Evolutionary conservation across 108 stramenopile genomes (phyloP), one percentile per base, ranked within the genome.

Genomic region (Mayamaea pseudoterrestris): DNA sequence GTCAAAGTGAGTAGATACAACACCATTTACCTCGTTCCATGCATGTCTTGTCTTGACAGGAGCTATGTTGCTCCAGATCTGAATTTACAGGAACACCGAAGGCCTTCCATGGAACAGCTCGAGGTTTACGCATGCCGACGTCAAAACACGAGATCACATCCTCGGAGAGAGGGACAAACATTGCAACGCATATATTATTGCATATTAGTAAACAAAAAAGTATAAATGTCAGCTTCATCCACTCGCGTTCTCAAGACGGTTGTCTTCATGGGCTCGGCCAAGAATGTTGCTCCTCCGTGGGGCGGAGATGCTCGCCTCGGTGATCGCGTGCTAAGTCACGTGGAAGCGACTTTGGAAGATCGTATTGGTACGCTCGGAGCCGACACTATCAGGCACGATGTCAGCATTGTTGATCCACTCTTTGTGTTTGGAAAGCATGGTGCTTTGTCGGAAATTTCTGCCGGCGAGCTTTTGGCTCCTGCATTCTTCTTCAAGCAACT

Each of bases 251-350:
- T 80, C 30, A 80, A 76, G 40, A 80, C 78, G 3, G 71, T 80
- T 26, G 50, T 80, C 25, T 80, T 80, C 69, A 58, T 80, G 53
- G 78, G 78, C 3, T 64, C 61, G 11, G 64, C 78, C 31, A 32
- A 66, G 28, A 69, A 62, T 35, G 49, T 65, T 18, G 26, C 49
- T 22, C 69, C 76, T 6, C 49, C 66, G 5, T 78, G 76, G 76
- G 76, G 76, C 9, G 76, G 76, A 21, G 69, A 70, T 35, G 28
- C 22, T 17, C 64, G 73, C 29, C 53, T 72, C 17, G 74, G 73
- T 37, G 74, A 76, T 44, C 68, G 78, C 2, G 60, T 80, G 25
- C 20, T 71, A 35, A 50, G 48, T 14, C 76, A 74, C 74, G 78
- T 76, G 2, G 68, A 76, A 31, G 27, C 53, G 27, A 41, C 48